Conservation (phyloP, 1,284 basidiomycete genomes). For the Ceratobasidium sp. region DNA sequence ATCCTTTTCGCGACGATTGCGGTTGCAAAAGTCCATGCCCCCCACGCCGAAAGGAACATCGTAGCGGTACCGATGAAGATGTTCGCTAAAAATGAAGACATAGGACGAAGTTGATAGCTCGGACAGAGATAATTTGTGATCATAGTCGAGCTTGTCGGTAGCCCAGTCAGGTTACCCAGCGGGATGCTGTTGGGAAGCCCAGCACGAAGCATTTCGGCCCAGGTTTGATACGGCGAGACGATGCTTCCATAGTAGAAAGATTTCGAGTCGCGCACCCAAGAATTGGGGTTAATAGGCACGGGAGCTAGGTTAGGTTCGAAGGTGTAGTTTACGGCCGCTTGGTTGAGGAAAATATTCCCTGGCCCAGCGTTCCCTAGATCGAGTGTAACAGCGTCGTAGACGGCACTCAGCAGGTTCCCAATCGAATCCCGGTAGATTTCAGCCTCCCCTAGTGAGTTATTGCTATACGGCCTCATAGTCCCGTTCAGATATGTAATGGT, state of each 20-base stretch:
- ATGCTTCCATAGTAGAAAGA: constrained; percentile 12
- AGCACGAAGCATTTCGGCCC: constrained; percentile 12
- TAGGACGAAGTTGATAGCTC: constrained; percentile 15
- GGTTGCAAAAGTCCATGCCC: constrained; percentile 13
- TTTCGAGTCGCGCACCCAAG: neutral
- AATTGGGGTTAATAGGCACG: neutral
- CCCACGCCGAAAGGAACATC: constrained; percentile 34
- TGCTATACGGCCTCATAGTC: neutral
- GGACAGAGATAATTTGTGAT: constrained; percentile 37
- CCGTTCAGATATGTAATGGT: constrained; percentile 6
- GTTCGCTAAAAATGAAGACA: constrained; percentile 9
- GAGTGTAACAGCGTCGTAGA: constrained; percentile 16
- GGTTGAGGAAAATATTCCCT: constrained; percentile 23
- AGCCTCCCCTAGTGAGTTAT: neutral
- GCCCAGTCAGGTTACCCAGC: constrained; percentile 21
- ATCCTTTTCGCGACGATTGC: constrained; percentile 11
- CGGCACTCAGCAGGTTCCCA: constrained; percentile 7
- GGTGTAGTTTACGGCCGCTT: neutral
- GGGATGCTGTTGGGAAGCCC: constrained; percentile 3
- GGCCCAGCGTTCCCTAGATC: constrained; percentile 2
- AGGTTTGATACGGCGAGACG: constrained; percentile 1
- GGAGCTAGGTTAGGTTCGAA: constrained; percentile 3
- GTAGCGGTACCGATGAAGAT: constrained; percentile 28
- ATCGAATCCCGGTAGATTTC: constrained; percentile 25
- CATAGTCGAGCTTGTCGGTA: constrained; percentile 24